Conservation (phyloP, 23 red algal species). For the Agarophyton chilense region DNA sequence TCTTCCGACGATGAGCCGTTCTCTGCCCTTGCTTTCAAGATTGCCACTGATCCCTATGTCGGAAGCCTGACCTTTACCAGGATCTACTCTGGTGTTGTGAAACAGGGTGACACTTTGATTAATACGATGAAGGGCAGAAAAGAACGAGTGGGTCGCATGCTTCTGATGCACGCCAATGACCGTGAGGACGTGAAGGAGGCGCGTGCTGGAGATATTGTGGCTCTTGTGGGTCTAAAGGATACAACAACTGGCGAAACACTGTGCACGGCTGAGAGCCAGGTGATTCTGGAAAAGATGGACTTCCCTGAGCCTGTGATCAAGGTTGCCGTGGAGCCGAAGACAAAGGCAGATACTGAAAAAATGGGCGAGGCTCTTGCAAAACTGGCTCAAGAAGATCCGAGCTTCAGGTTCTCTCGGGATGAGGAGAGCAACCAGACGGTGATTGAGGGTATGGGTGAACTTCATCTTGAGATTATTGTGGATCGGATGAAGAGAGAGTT, state of each 20-base stretch:
- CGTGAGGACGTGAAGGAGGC: conserved; percentile 95
- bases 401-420: conserved; percentile 96
- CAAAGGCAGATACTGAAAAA: conserved; percentile 98
- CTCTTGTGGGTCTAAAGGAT: conserved; percentile 95
- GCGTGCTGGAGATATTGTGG: conserved; percentile 95
- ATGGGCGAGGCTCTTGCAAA: conserved; percentile 88
- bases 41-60: conserved; percentile 98
- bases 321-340: conserved; percentile 96
- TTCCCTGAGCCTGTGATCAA: conserved; percentile 99
- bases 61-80: conserved; percentile 93
- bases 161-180: conserved; percentile 99
- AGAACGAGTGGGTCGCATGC: conserved; percentile 93
- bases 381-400: conserved; percentile 97
- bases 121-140: conserved; percentile 94
- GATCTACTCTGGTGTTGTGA: conserved; percentile 95
- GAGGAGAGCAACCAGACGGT: conserved; percentile 98
- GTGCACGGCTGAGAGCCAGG: conserved; percentile 79
- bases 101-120: conserved; percentile 79
- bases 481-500: conserved; percentile 99
- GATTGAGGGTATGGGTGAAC: conserved; percentile 99
- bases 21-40: conserved; percentile 98
- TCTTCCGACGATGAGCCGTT: conserved; percentile 90
- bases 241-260: conserved; percentile 98
- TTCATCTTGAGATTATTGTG: conserved; percentile 99
- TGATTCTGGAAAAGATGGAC: conserved; percentile 98